These are phyloP conservation scores for Zasmidium citrigriseum DNA, from an alignment of 2,329 filamentous ascomycete genomes.

Conservation along the genomic window DNA sequence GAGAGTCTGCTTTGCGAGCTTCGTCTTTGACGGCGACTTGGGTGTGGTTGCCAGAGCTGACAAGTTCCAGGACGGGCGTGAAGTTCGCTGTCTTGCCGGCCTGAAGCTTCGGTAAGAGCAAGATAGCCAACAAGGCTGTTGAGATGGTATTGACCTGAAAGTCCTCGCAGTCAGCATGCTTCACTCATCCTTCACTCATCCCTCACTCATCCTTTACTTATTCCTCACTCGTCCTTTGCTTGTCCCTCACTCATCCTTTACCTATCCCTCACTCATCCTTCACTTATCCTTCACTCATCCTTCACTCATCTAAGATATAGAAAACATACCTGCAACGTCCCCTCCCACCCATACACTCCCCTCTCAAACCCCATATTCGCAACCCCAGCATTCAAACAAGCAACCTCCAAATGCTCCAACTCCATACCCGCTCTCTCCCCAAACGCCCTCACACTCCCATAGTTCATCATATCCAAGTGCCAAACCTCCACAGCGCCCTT, in stretches of 20 bases:
- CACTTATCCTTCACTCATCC: too few species aligned
- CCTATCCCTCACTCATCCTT: too few species aligned
- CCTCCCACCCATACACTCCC: conserved; percentile 40
- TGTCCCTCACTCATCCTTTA: too few species aligned
- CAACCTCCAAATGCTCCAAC: conserved; percentile 37
- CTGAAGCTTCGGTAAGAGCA: conserved; percentile 46
- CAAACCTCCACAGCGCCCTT: conserved; percentile 36
- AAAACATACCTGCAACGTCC: conserved; percentile 46
- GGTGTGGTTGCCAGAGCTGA: conserved; percentile 12
- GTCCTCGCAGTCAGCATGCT: background rate
- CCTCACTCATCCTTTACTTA: too few species aligned
- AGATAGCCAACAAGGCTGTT: conserved; percentile 55
- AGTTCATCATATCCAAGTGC: conserved; percentile 28
- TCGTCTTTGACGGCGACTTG: background rate
- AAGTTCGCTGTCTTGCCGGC: conserved; percentile 6
- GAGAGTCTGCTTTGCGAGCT: conserved; percentile 1
- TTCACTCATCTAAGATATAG: too few species aligned
- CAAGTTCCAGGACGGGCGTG: conserved; percentile 22
- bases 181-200: too few species aligned
- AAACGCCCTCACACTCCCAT: conserved; percentile 26
- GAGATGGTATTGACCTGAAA: conserved; percentile 55
- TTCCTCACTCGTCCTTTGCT: too few species aligned
- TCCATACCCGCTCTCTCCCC: conserved; percentile 28
- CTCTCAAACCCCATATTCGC: conserved; percentile 26
- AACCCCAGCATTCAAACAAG: conserved; percentile 43